A percentile compares a stretch with the other conserved stretches of the same genome.
phyloP scores from a whole-genome alignment of 2,329 filamentous ascomycete genomes.

The Claviceps purpurea region DNA sequence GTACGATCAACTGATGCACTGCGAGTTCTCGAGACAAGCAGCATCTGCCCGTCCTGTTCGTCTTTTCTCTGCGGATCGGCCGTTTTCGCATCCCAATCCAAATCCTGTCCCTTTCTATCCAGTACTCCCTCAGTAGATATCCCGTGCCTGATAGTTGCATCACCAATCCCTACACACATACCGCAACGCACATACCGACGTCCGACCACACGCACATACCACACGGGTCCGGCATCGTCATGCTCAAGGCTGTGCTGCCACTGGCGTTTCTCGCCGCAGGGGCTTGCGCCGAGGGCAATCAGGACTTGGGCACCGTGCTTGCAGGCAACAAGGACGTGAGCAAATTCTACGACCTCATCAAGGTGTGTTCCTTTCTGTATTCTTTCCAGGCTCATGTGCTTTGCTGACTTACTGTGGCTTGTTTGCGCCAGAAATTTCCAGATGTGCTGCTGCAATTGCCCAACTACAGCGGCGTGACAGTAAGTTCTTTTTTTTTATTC shows the following conservation, averaged over 20 bases:
- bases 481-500: conserved; percentile 12
- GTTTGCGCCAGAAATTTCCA: conserved; percentile 27
- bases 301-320: conserved; percentile 27
- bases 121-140: too few relatives aligned
- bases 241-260: conserved; percentile 9
- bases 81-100: too few relatives aligned
- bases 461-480: conserved; percentile 29
- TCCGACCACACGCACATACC: too few relatives aligned
- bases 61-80: too few relatives aligned
- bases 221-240: background rate
- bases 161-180: too few relatives aligned
- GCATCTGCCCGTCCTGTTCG: too few relatives aligned
- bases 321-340: conserved; percentile 26
- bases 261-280: conserved; percentile 11
- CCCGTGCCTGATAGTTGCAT: too few relatives aligned
- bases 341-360: conserved; percentile 29
- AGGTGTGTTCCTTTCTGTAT: conserved; percentile 17
- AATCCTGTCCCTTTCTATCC: too few relatives aligned
- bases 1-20: too few relatives aligned
- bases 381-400: background rate
- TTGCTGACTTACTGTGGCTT: background rate
- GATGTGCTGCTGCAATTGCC: conserved; percentile 30
- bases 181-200: too few relatives aligned
- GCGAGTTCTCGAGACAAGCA: too few relatives aligned
- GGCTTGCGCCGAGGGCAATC: conserved; percentile 10